These are phyloP conservation scores for Nemania bipapillata DNA, from an alignment of 2,329 filamentous ascomycete genomes.

Conservation along the genomic window DNA sequence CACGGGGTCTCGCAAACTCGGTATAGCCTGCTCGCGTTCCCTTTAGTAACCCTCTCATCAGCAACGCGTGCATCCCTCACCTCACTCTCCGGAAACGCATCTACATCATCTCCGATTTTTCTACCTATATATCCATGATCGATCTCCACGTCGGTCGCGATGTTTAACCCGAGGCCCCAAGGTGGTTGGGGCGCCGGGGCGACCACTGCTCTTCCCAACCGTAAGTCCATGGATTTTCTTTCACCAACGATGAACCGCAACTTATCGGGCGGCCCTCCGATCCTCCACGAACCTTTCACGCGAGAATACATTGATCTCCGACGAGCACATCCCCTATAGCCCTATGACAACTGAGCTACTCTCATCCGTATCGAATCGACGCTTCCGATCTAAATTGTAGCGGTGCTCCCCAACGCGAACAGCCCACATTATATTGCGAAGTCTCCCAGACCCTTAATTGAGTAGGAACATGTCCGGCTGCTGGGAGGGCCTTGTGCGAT, in stretches of 20 bases:
- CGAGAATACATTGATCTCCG: conserved; percentile 5
- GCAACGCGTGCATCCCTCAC: conserved; percentile 8
- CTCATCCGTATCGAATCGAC: background rate
- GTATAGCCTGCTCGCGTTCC: background rate
- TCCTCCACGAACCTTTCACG: background rate
- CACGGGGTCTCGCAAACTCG: background rate
- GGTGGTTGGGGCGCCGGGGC: conserved; percentile 45
- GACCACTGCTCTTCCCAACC: conserved; percentile 43
- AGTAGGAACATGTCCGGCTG: background rate
- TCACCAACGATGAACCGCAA: conserved; percentile 34
- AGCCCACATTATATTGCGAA: background rate
- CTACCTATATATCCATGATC: conserved; percentile 41
- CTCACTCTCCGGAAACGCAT: background rate
- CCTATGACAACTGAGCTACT: background rate
- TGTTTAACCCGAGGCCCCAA: conserved; percentile 46
- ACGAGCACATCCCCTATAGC: conserved; percentile 6
- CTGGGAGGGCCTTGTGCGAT: background rate
- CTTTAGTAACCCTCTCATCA: background rate
- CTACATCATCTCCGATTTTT: background rate
- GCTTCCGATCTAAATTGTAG: background rate
- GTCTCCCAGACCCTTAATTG: background rate
- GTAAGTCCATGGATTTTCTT: conserved; percentile 48
- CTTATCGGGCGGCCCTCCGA: conserved; percentile 1
- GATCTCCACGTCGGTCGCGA: conserved; percentile 38
- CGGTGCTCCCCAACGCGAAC: background rate